A percentile compares a stretch with the other conserved stretches of the same genome.
Conservation (phyloP, 257 asterid species). For the Coffea canephora region DNA sequence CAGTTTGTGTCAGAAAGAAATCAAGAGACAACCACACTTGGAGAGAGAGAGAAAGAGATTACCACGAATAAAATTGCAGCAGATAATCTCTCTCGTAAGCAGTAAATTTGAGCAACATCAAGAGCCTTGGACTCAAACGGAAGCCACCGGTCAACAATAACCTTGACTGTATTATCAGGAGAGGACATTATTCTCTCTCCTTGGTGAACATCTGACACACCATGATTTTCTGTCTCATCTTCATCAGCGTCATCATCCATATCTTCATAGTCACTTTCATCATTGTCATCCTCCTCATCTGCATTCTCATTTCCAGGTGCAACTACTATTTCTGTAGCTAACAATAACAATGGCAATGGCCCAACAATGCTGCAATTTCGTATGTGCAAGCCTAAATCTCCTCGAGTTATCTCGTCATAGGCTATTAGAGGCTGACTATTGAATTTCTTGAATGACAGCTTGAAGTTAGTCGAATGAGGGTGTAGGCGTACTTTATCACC, state of each 20-base stretch:
- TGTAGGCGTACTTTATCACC: conserved; percentile 80
- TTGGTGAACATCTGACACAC: conserved; percentile 21
- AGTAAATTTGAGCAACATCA: conserved; percentile 89
- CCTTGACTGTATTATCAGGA: conserved; percentile 64
- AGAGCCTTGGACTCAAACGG: conserved; percentile 71
- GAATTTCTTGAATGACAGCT: conserved; percentile 32
- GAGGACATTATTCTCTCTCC: conserved; percentile 64
- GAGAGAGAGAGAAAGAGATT: conserved; percentile 12
- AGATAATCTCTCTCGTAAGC: conserved; percentile 81
- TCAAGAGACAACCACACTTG: neutral
- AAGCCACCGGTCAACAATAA: conserved; percentile 75
- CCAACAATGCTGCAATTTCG: conserved; percentile 67
- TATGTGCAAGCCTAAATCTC: conserved; percentile 72
- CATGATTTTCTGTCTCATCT: conserved; percentile 24
- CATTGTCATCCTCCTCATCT: conserved; percentile 45
- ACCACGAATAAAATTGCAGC: conserved; percentile 75
- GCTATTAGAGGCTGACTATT: conserved; percentile 43
- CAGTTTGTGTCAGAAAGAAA: neutral
- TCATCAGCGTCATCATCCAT: conserved; percentile 36
- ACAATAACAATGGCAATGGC: conserved; percentile 64
- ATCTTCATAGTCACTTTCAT: conserved; percentile 41
- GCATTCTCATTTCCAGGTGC: conserved; percentile 48
- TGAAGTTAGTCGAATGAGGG: conserved; percentile 53
- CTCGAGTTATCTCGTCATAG: conserved; percentile 84
- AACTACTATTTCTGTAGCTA: conserved; percentile 78